Conservation (phyloP, 805 yeast species). For the Hemisphaericaspora nanyangensis region DNA sequence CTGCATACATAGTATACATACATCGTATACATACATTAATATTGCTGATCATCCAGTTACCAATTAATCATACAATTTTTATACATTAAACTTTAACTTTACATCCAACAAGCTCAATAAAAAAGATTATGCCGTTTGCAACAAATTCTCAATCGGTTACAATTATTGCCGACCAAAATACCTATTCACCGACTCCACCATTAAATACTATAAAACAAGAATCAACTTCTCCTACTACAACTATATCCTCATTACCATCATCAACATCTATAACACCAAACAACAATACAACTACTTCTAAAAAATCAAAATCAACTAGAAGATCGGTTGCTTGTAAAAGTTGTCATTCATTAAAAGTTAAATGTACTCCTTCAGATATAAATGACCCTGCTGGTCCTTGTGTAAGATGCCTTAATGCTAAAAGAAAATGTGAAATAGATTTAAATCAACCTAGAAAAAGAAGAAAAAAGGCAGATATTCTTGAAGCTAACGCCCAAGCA, state of each 20-base stretch:
- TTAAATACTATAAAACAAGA: neutral
- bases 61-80: too few species aligned
- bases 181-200: neutral
- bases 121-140: too few species aligned
- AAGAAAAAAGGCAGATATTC: conserved; percentile 29
- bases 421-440: conserved; percentile 65
- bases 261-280: neutral
- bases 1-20: too few species aligned
- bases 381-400: conserved; percentile 64
- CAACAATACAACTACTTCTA: neutral
- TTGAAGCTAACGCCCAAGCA: conserved; percentile 16
- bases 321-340: conserved; percentile 60
- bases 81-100: too few species aligned
- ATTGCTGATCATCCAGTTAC: too few species aligned
- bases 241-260: neutral
- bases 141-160: too few species aligned
- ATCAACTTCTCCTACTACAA: neutral
- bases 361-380: conserved; percentile 70
- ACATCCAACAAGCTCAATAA: too few species aligned
- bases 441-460: conserved; percentile 54
- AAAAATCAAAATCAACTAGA: conserved; percentile 16
- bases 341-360: conserved; percentile 83
- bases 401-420: conserved; percentile 63
- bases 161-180: neutral
- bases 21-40: too few species aligned